Percentiles rank a stretch among this genome's conserved stretches.
phyloP scores from a whole-genome alignment of 768 basidiomycete species.

The Mycena rebaudengoi region DNA sequence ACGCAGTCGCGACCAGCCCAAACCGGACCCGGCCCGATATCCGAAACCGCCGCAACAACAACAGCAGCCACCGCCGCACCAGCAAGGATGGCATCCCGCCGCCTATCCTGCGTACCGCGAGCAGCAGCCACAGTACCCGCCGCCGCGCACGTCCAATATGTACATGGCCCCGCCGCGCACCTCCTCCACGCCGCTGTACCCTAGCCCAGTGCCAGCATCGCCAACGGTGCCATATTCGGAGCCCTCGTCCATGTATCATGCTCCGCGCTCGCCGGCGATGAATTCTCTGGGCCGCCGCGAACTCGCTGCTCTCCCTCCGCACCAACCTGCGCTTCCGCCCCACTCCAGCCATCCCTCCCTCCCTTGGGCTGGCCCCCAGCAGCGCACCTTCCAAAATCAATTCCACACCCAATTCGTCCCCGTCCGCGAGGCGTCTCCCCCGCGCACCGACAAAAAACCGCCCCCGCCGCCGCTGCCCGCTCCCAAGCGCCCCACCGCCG shows the following conservation, averaged over 20 bases:
- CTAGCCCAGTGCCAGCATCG: slow-evolving; percentile 19
- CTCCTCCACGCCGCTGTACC: slow-evolving; percentile 1
- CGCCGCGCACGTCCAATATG: background rate
- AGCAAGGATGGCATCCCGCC: background rate
- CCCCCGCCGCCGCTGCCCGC: background rate
- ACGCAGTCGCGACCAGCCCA: slow-evolving; percentile 5
- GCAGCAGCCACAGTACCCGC: background rate
- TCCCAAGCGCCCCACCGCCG: background rate
- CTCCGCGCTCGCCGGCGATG: slow-evolving; percentile 15
- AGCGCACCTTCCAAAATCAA: slow-evolving; percentile 26
- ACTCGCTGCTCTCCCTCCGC: too few species aligned
- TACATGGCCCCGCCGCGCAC: background rate
- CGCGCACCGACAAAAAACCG: too few species aligned
- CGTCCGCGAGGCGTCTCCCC: slow-evolving; percentile 24
- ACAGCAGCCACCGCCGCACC: background rate
- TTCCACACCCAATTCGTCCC: slow-evolving; percentile 29
- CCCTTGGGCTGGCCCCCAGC: slow-evolving; percentile 4
- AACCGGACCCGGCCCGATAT: background rate
- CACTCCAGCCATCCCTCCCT: slow-evolving; percentile 19
- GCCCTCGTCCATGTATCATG: slow-evolving; percentile 22
- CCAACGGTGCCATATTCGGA: slow-evolving; percentile 9
- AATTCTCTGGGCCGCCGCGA: too few species aligned
- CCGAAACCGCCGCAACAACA: background rate
- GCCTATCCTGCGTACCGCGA: background rate
- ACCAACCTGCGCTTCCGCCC: slow-evolving; percentile 7